Percentiles rank a stretch among this genome's conserved stretches.
Conservation (phyloP, 129 eudicot genomes). For the Ambrosia trifida region DNA sequence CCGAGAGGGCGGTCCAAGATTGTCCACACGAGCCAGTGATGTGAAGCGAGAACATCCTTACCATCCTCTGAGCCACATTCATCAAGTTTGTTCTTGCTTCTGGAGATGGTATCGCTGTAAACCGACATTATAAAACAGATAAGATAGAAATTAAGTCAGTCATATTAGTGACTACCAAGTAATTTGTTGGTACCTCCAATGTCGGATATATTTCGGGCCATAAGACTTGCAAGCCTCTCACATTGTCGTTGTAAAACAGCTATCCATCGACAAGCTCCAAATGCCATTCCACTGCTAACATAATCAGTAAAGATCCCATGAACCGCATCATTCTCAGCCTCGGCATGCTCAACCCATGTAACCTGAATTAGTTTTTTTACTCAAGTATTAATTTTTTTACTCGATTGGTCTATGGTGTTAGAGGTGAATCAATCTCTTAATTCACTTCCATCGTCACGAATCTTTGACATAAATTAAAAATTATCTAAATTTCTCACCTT, state of each 20-base stretch:
- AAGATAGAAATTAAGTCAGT: too few relatives aligned
- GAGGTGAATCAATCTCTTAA: too few relatives aligned
- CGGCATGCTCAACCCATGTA: conserved; percentile 97
- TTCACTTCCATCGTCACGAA: too few relatives aligned
- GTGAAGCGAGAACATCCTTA: conserved; percentile 66
- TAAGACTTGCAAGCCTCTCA: conserved; percentile 94
- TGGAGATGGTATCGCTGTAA: conserved; percentile 71
- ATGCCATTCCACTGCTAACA: conserved; percentile 68
- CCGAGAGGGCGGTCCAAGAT: conserved; percentile 97
- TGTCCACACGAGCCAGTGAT: conserved; percentile 83
- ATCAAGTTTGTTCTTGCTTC: conserved; percentile 81
- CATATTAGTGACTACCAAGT: neutral
- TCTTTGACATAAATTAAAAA: too few relatives aligned
- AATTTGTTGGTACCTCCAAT: conserved; percentile 63
- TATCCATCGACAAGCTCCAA: conserved; percentile 93
- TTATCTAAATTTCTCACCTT: conserved; percentile 72
- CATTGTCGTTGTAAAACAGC: conserved; percentile 85
- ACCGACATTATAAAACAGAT: neutral
- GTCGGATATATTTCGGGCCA: conserved; percentile 93
- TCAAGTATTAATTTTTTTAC: too few relatives aligned
- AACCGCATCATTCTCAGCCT: conserved; percentile 68
- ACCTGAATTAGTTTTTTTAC: too few relatives aligned
- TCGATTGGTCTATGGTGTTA: too few relatives aligned
- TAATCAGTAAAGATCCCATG: conserved; percentile 58
- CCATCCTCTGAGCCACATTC: conserved; percentile 87